phyloP scores from a whole-genome alignment of 768 basidiomycete genomes.

The Fibroporia radiculosa region DNA sequence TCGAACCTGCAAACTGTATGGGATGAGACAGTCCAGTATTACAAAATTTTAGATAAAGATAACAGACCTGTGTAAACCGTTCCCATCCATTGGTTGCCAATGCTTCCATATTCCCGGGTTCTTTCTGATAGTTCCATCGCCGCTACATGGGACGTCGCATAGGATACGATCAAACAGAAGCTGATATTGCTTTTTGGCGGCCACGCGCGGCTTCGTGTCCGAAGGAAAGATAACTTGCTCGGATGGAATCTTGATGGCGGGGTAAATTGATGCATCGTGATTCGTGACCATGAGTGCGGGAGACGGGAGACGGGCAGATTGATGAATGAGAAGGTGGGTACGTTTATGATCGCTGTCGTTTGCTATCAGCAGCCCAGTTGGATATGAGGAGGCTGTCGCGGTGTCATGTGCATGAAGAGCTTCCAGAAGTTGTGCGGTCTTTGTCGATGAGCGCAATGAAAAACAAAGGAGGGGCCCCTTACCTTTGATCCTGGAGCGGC shows the following conservation, averaged over 20 bases:
- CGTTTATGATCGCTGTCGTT: slow-evolving; percentile 95
- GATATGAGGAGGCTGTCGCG: slow-evolving; percentile 53
- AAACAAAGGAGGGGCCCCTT: slow-evolving; percentile 1
- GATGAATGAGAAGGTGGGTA: slow-evolving; percentile 94
- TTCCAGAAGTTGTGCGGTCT: slow-evolving; percentile 96
- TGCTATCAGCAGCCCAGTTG: slow-evolving; percentile 83
- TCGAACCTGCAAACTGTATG: slow-evolving; percentile 73
- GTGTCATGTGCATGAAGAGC: slow-evolving; percentile 81
- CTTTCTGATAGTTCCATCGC: slow-evolving; percentile 93
- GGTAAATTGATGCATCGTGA: slow-evolving; percentile 86
- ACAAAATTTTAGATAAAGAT: not conserved
- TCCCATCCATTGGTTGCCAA: slow-evolving; percentile 86
- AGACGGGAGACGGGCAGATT: slow-evolving; percentile 88
- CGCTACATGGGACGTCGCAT: slow-evolving; percentile 96
- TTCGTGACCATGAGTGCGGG: slow-evolving; percentile 94
- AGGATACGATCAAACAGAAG: slow-evolving; percentile 89
- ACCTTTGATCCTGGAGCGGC: slow-evolving; percentile 98
- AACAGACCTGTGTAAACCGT: slow-evolving; percentile 79
- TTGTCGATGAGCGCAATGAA: not conserved
- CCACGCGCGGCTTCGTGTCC: slow-evolving; percentile 24
- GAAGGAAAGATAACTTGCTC: slow-evolving; percentile 24
- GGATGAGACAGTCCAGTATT: not conserved
- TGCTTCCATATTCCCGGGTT: slow-evolving; percentile 92
- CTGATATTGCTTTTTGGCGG: slow-evolving; percentile 33
- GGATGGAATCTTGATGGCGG: slow-evolving; percentile 46